Evolutionary conservation across 2,329 filamentous ascomycete genomes (phyloP).

Genomic region (Magnaporthales sp.): DNA sequence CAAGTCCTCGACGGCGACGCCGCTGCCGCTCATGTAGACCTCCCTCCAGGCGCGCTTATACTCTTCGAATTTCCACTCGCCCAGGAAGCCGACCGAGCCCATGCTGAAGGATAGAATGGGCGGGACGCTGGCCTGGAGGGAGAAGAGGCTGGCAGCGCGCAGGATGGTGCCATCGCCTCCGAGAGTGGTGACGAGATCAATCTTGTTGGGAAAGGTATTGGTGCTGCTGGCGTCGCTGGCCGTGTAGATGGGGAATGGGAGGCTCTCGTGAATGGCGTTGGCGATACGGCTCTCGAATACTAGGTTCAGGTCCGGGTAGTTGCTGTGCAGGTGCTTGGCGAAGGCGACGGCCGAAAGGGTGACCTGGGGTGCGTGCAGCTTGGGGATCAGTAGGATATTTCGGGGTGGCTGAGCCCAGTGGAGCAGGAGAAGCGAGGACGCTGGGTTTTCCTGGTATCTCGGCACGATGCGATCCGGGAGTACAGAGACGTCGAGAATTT

Average conservation of each 20-base stretch:
- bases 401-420: constrained; percentile 45
- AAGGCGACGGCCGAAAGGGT: constrained; percentile 44
- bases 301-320: constrained; percentile 74
- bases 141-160: constrained; percentile 79
- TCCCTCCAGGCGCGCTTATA: constrained; percentile 89
- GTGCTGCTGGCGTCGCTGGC: constrained; percentile 33
- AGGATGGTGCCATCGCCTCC: constrained; percentile 91
- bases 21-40: constrained; percentile 72
- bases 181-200: constrained; percentile 82
- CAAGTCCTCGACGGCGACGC: constrained; percentile 37
- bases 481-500: constrained; percentile 39
- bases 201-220: constrained; percentile 61
- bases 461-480: constrained; percentile 52
- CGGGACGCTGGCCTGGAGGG: constrained; percentile 70
- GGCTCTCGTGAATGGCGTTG: constrained; percentile 55
- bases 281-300: constrained; percentile 77
- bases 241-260: constrained; percentile 69
- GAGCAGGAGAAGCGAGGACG: constrained; percentile 45
- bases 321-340: constrained; percentile 63
- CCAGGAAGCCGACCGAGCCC: constrained; percentile 89
- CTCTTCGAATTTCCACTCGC: constrained; percentile 92
- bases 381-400: constrained; percentile 50
- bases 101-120: constrained; percentile 94
- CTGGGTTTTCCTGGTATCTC: constrained; percentile 50
- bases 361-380: constrained; percentile 46